These are phyloP conservation scores for Verticillium longisporum DNA, from an alignment of 2,329 filamentous ascomycete species.

Conservation along the genomic window DNA sequence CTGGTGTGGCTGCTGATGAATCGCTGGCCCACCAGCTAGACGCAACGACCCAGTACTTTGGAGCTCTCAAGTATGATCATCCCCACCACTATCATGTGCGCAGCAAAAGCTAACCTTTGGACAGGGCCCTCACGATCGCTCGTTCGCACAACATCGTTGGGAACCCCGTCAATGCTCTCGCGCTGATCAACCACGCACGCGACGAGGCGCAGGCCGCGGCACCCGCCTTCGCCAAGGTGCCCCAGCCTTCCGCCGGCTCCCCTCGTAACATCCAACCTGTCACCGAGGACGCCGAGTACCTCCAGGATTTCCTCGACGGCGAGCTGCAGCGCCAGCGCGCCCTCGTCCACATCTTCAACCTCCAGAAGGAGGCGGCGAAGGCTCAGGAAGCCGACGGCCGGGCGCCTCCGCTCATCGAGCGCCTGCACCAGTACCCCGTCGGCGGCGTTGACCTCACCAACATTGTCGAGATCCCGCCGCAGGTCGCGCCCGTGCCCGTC, in stretches of 20 bases:
- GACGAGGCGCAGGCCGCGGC: constrained; percentile 51
- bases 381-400: constrained; percentile 36
- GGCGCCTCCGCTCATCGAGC: constrained; percentile 59
- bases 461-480: constrained; percentile 81
- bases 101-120: constrained; percentile 10
- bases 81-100: not conserved
- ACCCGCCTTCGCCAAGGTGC: constrained; percentile 28
- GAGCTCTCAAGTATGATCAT: constrained; percentile 67
- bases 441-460: constrained; percentile 68
- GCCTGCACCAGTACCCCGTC: constrained; percentile 67
- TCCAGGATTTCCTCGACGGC: constrained; percentile 57
- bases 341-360: constrained; percentile 72
- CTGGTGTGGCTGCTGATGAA: constrained; percentile 81
- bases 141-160: constrained; percentile 74
- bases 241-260: constrained; percentile 20
- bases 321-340: constrained; percentile 78
- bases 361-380: constrained; percentile 38
- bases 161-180: constrained; percentile 73
- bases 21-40: constrained; percentile 71
- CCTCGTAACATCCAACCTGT: constrained; percentile 66
- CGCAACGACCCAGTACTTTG: constrained; percentile 75
- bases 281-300: constrained; percentile 45
- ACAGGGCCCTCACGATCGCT: constrained; percentile 75
- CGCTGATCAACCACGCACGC: constrained; percentile 68
- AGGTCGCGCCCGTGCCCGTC: constrained; percentile 73